phyloP scores from a whole-genome alignment of 441 rosid species.

The Gossypium aridum region DNA sequence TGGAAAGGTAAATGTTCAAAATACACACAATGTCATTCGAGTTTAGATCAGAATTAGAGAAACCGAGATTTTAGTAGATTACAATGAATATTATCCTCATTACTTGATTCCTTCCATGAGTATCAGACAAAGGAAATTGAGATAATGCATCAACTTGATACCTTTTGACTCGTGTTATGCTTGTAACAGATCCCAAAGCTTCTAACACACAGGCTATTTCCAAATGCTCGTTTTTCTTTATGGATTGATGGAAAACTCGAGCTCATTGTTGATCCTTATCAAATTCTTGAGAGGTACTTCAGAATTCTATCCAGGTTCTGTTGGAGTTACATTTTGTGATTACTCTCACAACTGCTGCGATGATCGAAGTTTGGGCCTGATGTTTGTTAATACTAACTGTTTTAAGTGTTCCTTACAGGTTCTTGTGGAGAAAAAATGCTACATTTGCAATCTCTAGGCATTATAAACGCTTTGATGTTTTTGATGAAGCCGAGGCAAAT shows the following conservation, averaged over 20 bases:
- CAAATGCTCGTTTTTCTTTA: constrained; percentile 69
- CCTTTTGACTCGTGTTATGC: constrained; percentile 19
- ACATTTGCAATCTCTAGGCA: constrained; percentile 88
- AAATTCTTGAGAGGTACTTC: constrained; percentile 75
- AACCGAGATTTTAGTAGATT: not conserved
- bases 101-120: not conserved
- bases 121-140: not conserved
- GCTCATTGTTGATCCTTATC: constrained; percentile 77
- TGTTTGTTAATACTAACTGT: not conserved
- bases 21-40: not conserved
- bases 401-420: constrained; percentile 38
- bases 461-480: constrained; percentile 79
- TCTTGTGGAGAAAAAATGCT: constrained; percentile 84
- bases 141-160: constrained; percentile 2
- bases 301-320: not conserved
- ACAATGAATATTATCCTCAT: not conserved
- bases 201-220: constrained; percentile 69
- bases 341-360: not conserved
- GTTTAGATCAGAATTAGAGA: not conserved
- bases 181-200: constrained; percentile 74
- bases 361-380: not conserved
- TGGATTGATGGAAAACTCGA: constrained; percentile 93
- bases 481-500: constrained; percentile 90
- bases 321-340: not conserved
- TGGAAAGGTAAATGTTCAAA: constrained; percentile 55